Evolutionary conservation across 116 monocot species (phyloP), one percentile per base, ranked within the genome.

Genomic region (Dioscorea cayenensis): DNA sequence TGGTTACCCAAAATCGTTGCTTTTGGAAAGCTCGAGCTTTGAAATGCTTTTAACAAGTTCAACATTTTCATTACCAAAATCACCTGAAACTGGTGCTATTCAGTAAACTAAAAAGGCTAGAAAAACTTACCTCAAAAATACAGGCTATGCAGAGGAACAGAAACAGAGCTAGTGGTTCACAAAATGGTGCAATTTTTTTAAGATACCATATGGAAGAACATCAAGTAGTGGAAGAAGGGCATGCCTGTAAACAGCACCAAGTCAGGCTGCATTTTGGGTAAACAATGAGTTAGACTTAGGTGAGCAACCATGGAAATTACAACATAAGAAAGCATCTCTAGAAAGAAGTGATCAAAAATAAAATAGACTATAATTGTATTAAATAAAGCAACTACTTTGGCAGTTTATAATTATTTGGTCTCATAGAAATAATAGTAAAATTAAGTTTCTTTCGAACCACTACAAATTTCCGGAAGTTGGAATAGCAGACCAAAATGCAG

Each of bases 1-100:
- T 90, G 90, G 74, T 90, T 90, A 21, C 90, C 90, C 67, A 90
- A 76, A 71, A 90, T 90, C 51, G 81, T 81, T 38, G 84, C 84
- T 82, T 90, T 90, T 66, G 79, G 75, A 9, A 90, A 69, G n/a
- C 32, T 77, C 71, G 58, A 90, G 84, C 49, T 71, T 74, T 68
- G 86, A 81, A 72, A 90, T 86, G 78, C 86, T 90, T 82, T 77
- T 79, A 66, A 90, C 90, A 68, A 90, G 65, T 72, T 90, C 82
- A 68, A 90, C 79, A 82, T 90, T 86, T 75, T 90, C 90, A 77
- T 90, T 84, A 29, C 90, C 90, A 86, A 79, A 90, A 79, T 90
- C 90, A 80, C 90, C 90, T 90, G 74, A 67, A 79, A 64, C 17
- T 49, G 36, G 48, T 17, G 35, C 3, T 4, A n/a, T 12, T 36